phyloP scores from a whole-genome alignment of 169 alveolate genomes.

The Theileria annulata region DNA sequence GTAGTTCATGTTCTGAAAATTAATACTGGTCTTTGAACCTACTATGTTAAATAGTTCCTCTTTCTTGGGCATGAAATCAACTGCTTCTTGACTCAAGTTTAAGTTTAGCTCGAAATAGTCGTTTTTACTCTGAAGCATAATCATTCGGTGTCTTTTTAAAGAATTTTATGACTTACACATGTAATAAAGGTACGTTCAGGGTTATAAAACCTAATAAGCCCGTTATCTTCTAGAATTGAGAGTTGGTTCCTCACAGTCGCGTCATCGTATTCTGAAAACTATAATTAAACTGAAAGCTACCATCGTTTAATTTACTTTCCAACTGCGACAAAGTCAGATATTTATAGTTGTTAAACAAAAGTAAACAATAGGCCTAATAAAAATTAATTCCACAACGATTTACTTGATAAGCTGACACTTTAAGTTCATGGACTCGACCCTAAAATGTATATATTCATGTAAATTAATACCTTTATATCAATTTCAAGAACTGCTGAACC shows the following conservation, averaged over 20 bases:
- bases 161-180: constrained; percentile 8
- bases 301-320: neutral
- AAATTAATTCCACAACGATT: neutral
- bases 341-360: constrained; percentile 29
- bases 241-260: constrained; percentile 38
- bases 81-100: neutral
- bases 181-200: constrained; percentile 21
- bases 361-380: constrained; percentile 40
- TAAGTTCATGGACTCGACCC: constrained; percentile 20
- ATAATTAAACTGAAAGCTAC: neutral
- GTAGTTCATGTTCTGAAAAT: neutral
- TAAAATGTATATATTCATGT: neutral
- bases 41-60: constrained; percentile 16
- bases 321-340: constrained; percentile 7
- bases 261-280: constrained; percentile 38
- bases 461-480: neutral
- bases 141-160: neutral
- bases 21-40: neutral
- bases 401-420: constrained; percentile 31
- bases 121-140: neutral
- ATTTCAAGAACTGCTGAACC: constrained; percentile 43
- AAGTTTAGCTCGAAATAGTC: constrained; percentile 32
- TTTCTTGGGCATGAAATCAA: neutral
- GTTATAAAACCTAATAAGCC: neutral
- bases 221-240: neutral